phyloP scores from a whole-genome alignment of 805 yeast species.

The Candida hispaniensis region DNA sequence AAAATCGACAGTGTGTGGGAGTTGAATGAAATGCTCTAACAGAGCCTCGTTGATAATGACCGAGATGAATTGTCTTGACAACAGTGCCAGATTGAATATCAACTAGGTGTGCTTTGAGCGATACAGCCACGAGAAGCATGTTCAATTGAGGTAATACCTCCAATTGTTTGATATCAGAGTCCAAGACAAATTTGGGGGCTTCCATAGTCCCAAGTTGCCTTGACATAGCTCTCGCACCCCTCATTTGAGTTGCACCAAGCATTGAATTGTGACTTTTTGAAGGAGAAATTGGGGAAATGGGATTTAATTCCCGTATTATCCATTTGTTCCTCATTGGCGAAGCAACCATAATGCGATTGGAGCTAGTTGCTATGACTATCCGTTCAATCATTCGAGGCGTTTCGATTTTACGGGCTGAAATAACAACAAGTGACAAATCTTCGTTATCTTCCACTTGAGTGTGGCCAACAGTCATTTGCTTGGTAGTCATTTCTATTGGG shows the following conservation, averaged over 20 bases:
- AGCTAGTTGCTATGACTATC: conserved; percentile 4
- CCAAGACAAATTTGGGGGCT: conserved; percentile 5
- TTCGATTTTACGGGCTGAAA: conserved; percentile 11
- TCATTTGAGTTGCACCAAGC: no score
- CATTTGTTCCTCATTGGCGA: conserved; percentile 15
- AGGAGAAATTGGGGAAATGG: no score
- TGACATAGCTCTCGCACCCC: no score
- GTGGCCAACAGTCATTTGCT: conserved; percentile 10
- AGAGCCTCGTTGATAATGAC: conserved; percentile 47
- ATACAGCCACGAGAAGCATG: conserved; percentile 22
- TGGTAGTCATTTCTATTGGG: conserved; percentile 14
- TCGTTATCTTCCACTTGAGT: conserved; percentile 9
- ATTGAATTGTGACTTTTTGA: conserved; percentile 2
- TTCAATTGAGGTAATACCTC: conserved; percentile 21
- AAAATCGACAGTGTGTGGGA: conserved; percentile 80
- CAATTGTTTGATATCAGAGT: conserved; percentile 10
- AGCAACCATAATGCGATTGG: conserved; percentile 9
- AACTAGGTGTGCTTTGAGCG: conserved; percentile 31
- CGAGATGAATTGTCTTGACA: conserved; percentile 50
- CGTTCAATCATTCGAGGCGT: conserved; percentile 16
- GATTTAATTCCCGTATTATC: conserved; percentile 9
- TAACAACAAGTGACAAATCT: conserved; percentile 5
- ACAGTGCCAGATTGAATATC: conserved; percentile 73
- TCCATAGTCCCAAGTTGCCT: no score
- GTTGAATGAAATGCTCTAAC: conserved; percentile 69